These are phyloP conservation scores for Pseudonitzschia pungens DNA, from an alignment of 108 stramenopile species.

Conservation along the genomic window DNA sequence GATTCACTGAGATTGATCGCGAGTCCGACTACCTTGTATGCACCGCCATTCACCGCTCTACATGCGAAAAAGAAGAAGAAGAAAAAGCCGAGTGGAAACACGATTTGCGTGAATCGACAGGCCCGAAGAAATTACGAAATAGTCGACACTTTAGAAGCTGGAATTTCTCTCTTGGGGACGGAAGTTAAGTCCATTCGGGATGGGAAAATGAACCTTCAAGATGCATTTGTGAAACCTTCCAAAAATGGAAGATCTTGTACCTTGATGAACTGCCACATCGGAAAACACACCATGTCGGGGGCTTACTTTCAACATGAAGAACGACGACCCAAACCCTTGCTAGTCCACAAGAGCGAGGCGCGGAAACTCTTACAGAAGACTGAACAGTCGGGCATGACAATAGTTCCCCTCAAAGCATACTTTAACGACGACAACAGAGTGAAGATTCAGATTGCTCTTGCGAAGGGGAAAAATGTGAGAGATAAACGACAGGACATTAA, in stretches of 20 bases:
- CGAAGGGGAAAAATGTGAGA: constrained; percentile 78
- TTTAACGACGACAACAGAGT: constrained; percentile 82
- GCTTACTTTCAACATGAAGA: constrained; percentile 86
- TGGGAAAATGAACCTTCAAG: constrained; percentile 86
- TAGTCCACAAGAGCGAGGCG: constrained; percentile 65
- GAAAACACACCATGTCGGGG: constrained; percentile 66
- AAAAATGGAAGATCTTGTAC: constrained; percentile 62
- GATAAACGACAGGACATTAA: constrained; percentile 85
- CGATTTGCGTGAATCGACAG: constrained; percentile 45
- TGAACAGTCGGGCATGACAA: constrained; percentile 56
- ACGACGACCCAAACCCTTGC: constrained; percentile 51
- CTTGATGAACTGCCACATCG: constrained; percentile 81
- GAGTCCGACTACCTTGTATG: not conserved
- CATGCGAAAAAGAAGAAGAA: constrained; percentile 45
- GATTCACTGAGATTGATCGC: not conserved
- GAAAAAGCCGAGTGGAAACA: constrained; percentile 42
- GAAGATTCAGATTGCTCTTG: constrained; percentile 82
- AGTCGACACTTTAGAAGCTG: constrained; percentile 77
- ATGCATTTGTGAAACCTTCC: constrained; percentile 61
- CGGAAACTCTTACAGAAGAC: constrained; percentile 48
- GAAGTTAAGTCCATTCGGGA: constrained; percentile 82
- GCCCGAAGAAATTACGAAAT: constrained; percentile 67
- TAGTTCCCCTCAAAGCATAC: constrained; percentile 83
- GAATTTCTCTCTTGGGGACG: constrained; percentile 72
- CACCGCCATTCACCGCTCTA: not conserved